These are phyloP conservation scores for Lupinus albus DNA, from an alignment of 306 rosid species.

Conservation along the genomic window DNA sequence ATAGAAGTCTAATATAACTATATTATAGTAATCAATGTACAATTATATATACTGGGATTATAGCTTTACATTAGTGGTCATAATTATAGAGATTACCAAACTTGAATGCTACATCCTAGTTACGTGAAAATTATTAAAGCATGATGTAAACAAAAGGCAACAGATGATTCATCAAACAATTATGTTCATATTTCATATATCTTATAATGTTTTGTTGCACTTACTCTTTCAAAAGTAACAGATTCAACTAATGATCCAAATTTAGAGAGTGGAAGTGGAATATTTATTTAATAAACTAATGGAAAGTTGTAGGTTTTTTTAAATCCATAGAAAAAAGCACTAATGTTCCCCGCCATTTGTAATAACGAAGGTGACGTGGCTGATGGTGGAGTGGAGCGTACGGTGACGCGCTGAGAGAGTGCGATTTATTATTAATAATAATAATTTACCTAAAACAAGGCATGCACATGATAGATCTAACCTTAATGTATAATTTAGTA, in stretches of 20 bases:
- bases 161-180: constrained; percentile 13
- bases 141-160: not conserved
- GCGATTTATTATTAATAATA: not conserved
- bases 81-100: too few relatives aligned
- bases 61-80: too few relatives aligned
- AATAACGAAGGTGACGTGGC: constrained; percentile 24
- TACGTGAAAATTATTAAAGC: not conserved
- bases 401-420: constrained; percentile 29
- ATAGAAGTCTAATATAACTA: too few relatives aligned
- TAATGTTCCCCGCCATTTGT: constrained; percentile 67
- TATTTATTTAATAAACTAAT: constrained; percentile 28
- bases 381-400: constrained; percentile 44
- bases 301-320: constrained; percentile 34
- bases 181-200: constrained; percentile 17
- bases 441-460: not conserved
- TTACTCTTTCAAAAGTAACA: not conserved
- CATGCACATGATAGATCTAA: constrained; percentile 50
- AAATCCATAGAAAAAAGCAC: constrained; percentile 41
- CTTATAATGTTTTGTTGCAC: constrained; percentile 35
- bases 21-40: too few relatives aligned
- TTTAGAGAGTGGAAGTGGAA: constrained; percentile 6
- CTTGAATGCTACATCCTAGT: not conserved
- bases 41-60: too few relatives aligned
- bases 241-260: constrained; percentile 34
- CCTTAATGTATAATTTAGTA: not conserved